Conservation (phyloP, 768 basidiomycete genomes). For the Russula lepida region DNA sequence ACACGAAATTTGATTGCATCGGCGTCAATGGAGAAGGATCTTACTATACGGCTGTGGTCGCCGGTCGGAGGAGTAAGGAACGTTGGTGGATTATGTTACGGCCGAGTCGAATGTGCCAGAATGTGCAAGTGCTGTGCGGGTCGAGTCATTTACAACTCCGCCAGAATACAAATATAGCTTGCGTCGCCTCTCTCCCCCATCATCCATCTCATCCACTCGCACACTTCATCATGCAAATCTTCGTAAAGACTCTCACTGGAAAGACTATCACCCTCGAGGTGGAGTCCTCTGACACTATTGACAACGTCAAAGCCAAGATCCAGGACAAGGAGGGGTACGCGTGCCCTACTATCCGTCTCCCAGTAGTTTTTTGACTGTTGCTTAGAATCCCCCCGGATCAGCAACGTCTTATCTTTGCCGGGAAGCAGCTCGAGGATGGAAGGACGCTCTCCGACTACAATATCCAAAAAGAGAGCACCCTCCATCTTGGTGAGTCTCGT, state of each 20-base stretch:
- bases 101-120: neutral
- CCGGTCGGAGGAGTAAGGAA: slow-evolving; percentile 19
- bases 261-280: slow-evolving; percentile 75
- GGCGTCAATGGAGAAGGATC: slow-evolving; percentile 84
- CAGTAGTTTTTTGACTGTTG: neutral
- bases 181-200: neutral
- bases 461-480: slow-evolving; percentile 57
- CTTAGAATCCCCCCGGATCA: slow-evolving; percentile 66
- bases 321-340: slow-evolving; percentile 80
- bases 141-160: slow-evolving; percentile 8
- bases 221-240: slow-evolving; percentile 37
- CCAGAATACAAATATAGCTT: neutral
- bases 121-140: neutral
- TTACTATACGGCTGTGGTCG: slow-evolving; percentile 64
- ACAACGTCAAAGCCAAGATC: slow-evolving; percentile 73
- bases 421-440: slow-evolving; percentile 80
- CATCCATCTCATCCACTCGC: neutral
- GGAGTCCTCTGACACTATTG: slow-evolving; percentile 62
- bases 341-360: neutral
- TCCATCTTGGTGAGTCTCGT: slow-evolving; percentile 41
- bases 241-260: slow-evolving; percentile 54
- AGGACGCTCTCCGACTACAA: slow-evolving; percentile 64
- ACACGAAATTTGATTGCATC: slow-evolving; percentile 69
- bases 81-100: neutral
- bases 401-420: slow-evolving; percentile 73